phyloP scores from a whole-genome alignment of 192 early-diverging fungal species.

The Rhizoclosmatium globosum region DNA sequence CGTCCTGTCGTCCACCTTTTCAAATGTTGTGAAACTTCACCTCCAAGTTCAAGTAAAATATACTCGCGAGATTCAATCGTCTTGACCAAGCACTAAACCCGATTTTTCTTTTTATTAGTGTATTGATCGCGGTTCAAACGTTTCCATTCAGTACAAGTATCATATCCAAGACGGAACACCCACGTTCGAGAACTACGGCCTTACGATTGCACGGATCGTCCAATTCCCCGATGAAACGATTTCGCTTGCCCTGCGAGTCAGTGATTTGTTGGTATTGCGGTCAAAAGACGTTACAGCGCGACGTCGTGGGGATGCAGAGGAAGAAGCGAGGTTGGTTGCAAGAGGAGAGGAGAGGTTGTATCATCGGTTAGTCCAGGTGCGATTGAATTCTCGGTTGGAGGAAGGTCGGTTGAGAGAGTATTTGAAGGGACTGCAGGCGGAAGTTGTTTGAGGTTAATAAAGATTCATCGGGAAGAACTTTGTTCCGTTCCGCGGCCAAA shows the following conservation, averaged over 20 bases:
- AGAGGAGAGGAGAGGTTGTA: not conserved
- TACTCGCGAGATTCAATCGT: not conserved
- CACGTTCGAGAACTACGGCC: conserved; percentile 20
- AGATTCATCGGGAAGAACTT: too few relatives aligned
- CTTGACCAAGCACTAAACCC: too few relatives aligned
- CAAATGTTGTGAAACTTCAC: conserved; percentile 40
- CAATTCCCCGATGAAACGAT: conserved; percentile 6
- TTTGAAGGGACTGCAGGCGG: conserved; percentile 46
- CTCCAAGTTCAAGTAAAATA: conserved; percentile 47
- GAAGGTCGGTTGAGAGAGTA: conserved; percentile 38
- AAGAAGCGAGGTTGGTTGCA: not conserved
- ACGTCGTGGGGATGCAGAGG: not conserved
- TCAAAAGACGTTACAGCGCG: not conserved
- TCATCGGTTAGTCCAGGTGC: conserved; percentile 3
- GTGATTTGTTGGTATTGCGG: not conserved
- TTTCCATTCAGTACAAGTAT: conserved; percentile 30
- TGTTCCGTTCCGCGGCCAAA: too few relatives aligned
- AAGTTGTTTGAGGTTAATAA: conserved; percentile 9
- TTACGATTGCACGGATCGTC: conserved; percentile 28
- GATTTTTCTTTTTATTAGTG: not conserved
- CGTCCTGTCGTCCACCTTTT: not conserved
- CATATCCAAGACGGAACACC: conserved; percentile 27
- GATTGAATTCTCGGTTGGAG: conserved; percentile 35
- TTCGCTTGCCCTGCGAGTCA: conserved; percentile 3
- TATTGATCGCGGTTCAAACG: not conserved